phyloP scores from a whole-genome alignment of 1,139 yeast species.

The Pichia sp. region DNA sequence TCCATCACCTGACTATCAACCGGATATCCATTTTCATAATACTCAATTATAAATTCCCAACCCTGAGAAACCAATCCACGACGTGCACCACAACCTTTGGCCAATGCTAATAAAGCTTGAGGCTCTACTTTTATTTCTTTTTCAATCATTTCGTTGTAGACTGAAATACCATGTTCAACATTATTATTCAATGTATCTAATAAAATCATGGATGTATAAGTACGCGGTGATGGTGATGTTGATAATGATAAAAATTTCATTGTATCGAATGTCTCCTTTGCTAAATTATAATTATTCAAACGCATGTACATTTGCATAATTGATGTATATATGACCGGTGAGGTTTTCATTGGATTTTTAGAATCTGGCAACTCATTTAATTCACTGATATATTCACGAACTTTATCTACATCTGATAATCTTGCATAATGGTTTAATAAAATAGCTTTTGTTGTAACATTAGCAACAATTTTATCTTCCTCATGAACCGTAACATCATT shows the following conservation, averaged over 20 bases:
- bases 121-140: constrained; percentile 22
- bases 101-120: constrained; percentile 48
- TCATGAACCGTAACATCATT: background rate
- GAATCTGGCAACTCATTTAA: constrained; percentile 11
- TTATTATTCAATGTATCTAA: constrained; percentile 57
- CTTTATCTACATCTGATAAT: constrained; percentile 33
- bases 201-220: constrained; percentile 67
- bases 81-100: constrained; percentile 65
- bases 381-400: constrained; percentile 23
- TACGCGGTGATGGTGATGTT: constrained; percentile 59
- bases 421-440: constrained; percentile 32
- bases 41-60: constrained; percentile 73
- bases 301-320: constrained; percentile 63
- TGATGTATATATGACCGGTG: constrained; percentile 53
- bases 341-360: constrained; percentile 15
- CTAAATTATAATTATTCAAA: constrained; percentile 49
- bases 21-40: constrained; percentile 46
- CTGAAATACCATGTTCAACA: constrained; percentile 67
- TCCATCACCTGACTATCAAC: constrained; percentile 53
- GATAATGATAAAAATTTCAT: constrained; percentile 70
- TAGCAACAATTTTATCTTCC: constrained; percentile 28
- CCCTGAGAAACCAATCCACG: constrained; percentile 43
- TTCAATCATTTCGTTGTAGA: constrained; percentile 62
- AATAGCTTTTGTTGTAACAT: constrained; percentile 38
- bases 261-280: constrained; percentile 70